Evolutionary conservation across 805 yeast species (phyloP).

Genomic region (Saccharomycopsis amapae): DNA sequence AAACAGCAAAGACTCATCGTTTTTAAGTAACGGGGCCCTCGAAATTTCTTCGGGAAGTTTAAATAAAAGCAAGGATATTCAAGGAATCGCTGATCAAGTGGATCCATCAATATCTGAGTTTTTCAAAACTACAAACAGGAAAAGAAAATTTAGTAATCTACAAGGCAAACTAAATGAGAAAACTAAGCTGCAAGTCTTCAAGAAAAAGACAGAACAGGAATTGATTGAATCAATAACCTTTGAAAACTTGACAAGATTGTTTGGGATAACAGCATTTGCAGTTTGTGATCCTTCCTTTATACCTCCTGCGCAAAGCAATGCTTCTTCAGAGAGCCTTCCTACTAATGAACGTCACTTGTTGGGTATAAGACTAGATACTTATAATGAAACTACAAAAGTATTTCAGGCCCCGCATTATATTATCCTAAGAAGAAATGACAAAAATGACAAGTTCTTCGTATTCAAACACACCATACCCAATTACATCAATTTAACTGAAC

Average conservation of each 20-base stretch:
- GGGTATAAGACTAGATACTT: constrained; percentile 16
- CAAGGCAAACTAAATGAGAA: no score
- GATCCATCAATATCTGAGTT: no score
- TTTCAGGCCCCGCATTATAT: constrained; percentile 14
- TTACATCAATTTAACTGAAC: constrained; percentile 7
- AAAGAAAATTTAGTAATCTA: no score
- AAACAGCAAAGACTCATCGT: neutral
- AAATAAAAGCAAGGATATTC: no score
- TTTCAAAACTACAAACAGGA: no score
- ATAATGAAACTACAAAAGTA: neutral
- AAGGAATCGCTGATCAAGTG: no score
- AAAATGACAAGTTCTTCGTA: no score
- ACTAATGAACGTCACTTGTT: neutral
- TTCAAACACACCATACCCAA: constrained; percentile 17
- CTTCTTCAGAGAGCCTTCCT: neutral
- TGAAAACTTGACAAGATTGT: constrained; percentile 12
- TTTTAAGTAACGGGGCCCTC: neutral
- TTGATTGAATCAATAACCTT: neutral
- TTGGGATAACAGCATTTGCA: constrained; percentile 16
- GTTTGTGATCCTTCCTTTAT: constrained; percentile 4
- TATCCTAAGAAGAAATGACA: constrained; percentile 8
- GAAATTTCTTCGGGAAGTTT: neutral
- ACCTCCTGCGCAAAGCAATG: neutral
- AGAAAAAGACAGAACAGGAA: no score
- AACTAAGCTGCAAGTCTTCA: no score